These are phyloP conservation scores for Posidonia australis DNA, from an alignment of 106 monocot genomes.

Conservation along the genomic window DNA sequence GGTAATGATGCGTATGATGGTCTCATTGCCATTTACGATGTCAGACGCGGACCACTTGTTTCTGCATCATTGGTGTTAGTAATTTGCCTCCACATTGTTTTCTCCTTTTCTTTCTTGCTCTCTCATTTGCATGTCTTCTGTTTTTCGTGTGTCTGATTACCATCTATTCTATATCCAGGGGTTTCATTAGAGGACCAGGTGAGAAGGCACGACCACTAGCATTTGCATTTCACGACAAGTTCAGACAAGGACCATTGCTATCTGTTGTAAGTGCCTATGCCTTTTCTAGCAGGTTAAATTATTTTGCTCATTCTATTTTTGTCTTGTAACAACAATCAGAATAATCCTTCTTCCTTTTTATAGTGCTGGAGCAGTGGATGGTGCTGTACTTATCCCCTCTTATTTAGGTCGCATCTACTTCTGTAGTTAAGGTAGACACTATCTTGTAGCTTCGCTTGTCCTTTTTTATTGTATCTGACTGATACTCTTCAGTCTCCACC, in stretches of 20 bases:
- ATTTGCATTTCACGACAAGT: slow-evolving; percentile 80
- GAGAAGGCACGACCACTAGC: slow-evolving; percentile 67
- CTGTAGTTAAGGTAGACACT: slow-evolving; percentile 13
- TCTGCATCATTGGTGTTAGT: slow-evolving; percentile 85
- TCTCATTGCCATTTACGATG: slow-evolving; percentile 86
- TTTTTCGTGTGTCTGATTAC: not conserved
- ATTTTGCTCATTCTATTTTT: not conserved
- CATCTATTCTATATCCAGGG: slow-evolving; percentile 20
- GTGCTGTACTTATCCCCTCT: slow-evolving; percentile 94
- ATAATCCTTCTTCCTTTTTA: not conserved
- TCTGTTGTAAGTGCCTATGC: slow-evolving; percentile 59
- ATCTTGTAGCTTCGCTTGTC: no score
- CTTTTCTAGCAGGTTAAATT: not conserved
- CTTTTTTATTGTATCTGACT: no score
- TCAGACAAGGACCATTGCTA: slow-evolving; percentile 78
- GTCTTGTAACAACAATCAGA: not conserved
- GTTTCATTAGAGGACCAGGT: slow-evolving; percentile 95
- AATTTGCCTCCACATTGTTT: not conserved
- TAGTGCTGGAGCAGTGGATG: slow-evolving; percentile 98
- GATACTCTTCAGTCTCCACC: no score
- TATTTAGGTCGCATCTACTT: slow-evolving; percentile 56
- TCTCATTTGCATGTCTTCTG: not conserved
- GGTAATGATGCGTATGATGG: slow-evolving; percentile 64
- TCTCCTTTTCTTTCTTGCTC: not conserved
- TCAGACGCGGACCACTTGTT: slow-evolving; percentile 60